A percentile compares a stretch with the other conserved stretches of the same genome.
Conservation (phyloP, 2,329 filamentous ascomycete genomes). For the Arthrinium puccinioides region DNA sequence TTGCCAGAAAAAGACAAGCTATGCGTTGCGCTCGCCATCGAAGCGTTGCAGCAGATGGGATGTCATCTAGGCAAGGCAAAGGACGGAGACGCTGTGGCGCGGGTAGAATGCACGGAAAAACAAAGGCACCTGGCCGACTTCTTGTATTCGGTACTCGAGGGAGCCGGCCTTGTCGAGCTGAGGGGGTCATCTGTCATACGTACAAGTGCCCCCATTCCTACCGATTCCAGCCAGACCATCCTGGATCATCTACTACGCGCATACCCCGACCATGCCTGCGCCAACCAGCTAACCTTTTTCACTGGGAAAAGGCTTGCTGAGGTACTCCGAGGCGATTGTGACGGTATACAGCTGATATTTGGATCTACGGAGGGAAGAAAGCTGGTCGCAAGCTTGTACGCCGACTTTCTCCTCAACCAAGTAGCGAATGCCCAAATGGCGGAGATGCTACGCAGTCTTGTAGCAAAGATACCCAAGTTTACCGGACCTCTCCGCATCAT, state of each 20-base stretch:
- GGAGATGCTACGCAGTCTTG: conserved; percentile 21
- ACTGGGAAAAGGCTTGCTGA: conserved; percentile 14
- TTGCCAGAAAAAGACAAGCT: conserved; percentile 14
- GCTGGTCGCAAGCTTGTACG: conserved; percentile 24
- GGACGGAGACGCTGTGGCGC: conserved; percentile 7
- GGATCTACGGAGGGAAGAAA: conserved; percentile 20
- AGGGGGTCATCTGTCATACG: background rate
- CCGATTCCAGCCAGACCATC: background rate
- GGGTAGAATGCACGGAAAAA: conserved; percentile 17
- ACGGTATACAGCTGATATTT: conserved; percentile 28
- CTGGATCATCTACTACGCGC: conserved; percentile 17
- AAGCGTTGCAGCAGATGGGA: conserved; percentile 27
- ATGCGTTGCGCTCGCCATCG: conserved; percentile 13
- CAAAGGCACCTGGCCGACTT: conserved; percentile 23
- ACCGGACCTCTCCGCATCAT: conserved; percentile 22
- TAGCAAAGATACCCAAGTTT: no score
- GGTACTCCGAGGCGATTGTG: conserved; percentile 19
- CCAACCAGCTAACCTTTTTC: conserved; percentile 11
- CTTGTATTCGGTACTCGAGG: conserved; percentile 25
- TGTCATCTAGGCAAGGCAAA: conserved; percentile 5
- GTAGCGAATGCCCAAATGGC: conserved; percentile 20
- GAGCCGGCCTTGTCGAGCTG: conserved; percentile 9
- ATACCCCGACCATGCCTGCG: conserved; percentile 13
- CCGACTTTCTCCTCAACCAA: conserved; percentile 22
- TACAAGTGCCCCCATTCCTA: background rate